phyloP scores from a whole-genome alignment of 2,329 filamentous ascomycete species.

The Ceratocystis variospora region DNA sequence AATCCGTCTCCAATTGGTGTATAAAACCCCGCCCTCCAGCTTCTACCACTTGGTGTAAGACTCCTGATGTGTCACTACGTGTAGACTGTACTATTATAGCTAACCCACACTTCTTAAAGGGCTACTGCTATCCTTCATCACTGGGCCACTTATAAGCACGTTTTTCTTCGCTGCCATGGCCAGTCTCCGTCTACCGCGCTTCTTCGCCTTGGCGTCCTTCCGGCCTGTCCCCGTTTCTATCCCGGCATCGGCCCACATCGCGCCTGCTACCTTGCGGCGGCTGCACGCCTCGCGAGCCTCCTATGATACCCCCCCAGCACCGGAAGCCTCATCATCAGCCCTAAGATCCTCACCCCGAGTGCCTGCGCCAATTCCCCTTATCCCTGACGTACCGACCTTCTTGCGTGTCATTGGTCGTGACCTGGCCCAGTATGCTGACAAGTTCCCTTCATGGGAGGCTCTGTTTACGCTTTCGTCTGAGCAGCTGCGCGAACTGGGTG shows the following conservation, averaged over 20 bases:
- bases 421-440: constrained; percentile 66
- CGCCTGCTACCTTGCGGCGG: not conserved
- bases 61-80: too few species aligned
- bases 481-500: constrained; percentile 68
- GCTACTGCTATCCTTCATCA: not conserved
- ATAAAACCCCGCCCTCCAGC: not conserved
- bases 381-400: constrained; percentile 75
- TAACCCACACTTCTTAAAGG: not conserved
- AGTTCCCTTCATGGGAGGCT: constrained; percentile 81
- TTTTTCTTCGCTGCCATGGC: not conserved
- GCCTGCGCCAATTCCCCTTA: constrained; percentile 58
- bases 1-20: not conserved
- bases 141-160: not conserved
- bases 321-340: not conserved
- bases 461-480: constrained; percentile 69
- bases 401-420: constrained; percentile 82
- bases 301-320: not conserved
- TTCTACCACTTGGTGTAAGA: not conserved
- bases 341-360: constrained; percentile 7
- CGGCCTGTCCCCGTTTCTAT: not conserved
- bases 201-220: constrained; percentile 6
- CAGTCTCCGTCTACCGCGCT: constrained; percentile 9
- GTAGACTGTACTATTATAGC: not conserved
- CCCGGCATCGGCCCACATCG: not conserved
- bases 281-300: not conserved